phyloP scores from a whole-genome alignment of 768 basidiomycete genomes.

The Calocera cornea region DNA sequence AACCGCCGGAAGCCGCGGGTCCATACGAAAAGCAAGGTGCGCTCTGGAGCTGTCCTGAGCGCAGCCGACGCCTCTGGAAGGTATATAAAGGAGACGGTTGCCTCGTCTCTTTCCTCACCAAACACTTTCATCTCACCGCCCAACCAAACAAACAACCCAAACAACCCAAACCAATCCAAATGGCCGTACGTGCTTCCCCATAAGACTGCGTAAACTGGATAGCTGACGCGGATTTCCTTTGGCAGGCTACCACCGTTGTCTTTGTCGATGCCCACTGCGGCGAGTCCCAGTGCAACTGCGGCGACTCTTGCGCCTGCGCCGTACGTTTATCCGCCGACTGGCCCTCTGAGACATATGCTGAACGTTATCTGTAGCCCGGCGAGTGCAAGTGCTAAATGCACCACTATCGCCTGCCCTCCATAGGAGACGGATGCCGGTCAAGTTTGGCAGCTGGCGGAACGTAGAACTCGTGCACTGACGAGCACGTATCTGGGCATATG shows the following conservation, averaged over 20 bases:
- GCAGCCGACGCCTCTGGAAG: not conserved
- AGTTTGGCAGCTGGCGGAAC: not conserved
- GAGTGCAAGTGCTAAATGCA: constrained; percentile 4
- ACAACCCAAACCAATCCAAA: not conserved
- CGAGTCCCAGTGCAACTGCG: constrained; percentile 5
- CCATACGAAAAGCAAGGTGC: no score
- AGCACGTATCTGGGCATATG: no score
- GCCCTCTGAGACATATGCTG: not conserved
- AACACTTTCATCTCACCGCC: not conserved
- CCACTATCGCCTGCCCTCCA: not conserved
- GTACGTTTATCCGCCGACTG: not conserved
- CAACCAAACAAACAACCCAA: not conserved
- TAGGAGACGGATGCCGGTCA: not conserved
- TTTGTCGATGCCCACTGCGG: not conserved
- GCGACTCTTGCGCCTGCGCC: constrained; percentile 1
- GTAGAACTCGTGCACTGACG: no score
- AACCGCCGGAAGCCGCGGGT: not conserved
- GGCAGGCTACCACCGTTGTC: not conserved
- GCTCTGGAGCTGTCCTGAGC: no score
- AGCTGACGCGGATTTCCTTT: not conserved
- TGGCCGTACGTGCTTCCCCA: not conserved
- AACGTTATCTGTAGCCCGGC: not conserved
- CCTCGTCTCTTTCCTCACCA: not conserved
- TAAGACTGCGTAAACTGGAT: not conserved
- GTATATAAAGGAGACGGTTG: not conserved